Conservation (phyloP, 148 eudicot species). For the Mesembryanthemum crystallinum region DNA sequence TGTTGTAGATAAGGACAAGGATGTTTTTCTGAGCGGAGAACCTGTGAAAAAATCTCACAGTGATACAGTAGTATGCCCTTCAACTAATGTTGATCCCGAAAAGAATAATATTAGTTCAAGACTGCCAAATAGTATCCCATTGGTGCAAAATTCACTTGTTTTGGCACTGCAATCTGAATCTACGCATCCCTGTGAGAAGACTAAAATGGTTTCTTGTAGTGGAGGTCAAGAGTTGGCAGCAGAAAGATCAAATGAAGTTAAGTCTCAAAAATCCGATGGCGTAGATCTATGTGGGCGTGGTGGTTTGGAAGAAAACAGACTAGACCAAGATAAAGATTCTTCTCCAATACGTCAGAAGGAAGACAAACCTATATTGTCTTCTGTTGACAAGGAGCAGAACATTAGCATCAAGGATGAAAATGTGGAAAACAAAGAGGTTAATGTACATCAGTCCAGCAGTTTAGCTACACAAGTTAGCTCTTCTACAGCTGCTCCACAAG, state of each 20-base stretch:
- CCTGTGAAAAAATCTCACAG: slow-evolving; percentile 23
- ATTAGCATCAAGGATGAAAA: slow-evolving; percentile 5
- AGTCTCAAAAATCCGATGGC: slow-evolving; percentile 19
- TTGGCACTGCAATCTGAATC: slow-evolving; percentile 23
- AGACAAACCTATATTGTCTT: slow-evolving; percentile 2
- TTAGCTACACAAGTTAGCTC: background rate
- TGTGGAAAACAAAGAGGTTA: slow-evolving; percentile 17
- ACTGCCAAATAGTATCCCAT: slow-evolving; percentile 1
- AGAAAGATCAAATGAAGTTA: slow-evolving; percentile 21
- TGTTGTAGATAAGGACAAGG: background rate
- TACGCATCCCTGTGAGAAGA: slow-evolving; percentile 16
- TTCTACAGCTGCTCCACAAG: slow-evolving; percentile 5
- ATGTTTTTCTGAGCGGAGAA: slow-evolving; percentile 15
- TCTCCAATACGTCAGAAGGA: slow-evolving; percentile 6
- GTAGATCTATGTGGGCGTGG: slow-evolving; percentile 20
- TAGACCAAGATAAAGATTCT: slow-evolving; percentile 16
- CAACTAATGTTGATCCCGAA: slow-evolving; percentile 21
- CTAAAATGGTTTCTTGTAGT: slow-evolving; percentile 21
- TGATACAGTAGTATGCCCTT: slow-evolving; percentile 16
- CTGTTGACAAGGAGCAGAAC: slow-evolving; percentile 7
- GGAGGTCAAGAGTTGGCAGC: slow-evolving; percentile 17
- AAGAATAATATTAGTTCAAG: slow-evolving; percentile 9
- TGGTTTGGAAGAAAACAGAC: slow-evolving; percentile 12
- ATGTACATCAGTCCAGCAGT: background rate
- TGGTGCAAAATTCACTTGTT: slow-evolving; percentile 26